Evolutionary conservation across 495 filamentous ascomycete species (phyloP).

Genomic region (Pyronema omphalodes): DNA sequence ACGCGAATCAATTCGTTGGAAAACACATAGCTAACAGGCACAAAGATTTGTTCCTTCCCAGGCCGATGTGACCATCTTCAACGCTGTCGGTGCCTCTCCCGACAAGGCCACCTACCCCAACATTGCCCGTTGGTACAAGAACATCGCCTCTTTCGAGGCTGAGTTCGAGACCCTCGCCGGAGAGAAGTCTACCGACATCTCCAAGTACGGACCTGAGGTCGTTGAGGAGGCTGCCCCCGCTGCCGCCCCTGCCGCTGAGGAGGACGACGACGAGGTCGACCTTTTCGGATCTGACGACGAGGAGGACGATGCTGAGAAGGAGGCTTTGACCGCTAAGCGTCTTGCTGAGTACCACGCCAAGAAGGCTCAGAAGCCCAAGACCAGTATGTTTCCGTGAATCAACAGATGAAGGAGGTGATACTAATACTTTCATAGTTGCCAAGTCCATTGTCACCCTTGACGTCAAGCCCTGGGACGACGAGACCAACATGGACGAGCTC

Average conservation of each 20-base stretch:
- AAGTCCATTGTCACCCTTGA: conserved; percentile 93
- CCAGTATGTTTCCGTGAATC: conserved; percentile 7
- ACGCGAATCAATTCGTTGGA: too few relatives aligned
- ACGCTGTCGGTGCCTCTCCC: conserved; percentile 60
- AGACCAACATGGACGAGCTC: conserved; percentile 39
- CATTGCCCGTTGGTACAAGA: conserved; percentile 95
- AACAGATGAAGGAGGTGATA: background rate
- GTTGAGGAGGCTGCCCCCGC: conserved; percentile 59
- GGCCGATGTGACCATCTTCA: conserved; percentile 89
- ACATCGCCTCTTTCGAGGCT: conserved; percentile 75
- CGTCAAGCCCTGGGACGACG: conserved; percentile 93
- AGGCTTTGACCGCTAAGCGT: conserved; percentile 62
- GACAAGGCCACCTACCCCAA: conserved; percentile 75
- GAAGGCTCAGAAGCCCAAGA: conserved; percentile 38
- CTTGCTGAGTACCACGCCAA: conserved; percentile 90
- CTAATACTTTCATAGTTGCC: conserved; percentile 35
- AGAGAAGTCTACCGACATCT: conserved; percentile 73
- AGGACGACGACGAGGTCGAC: conserved; percentile 70
- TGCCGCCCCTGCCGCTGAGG: conserved; percentile 42
- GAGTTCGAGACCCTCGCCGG: conserved; percentile 84
- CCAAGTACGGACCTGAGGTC: conserved; percentile 77
- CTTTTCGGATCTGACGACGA: conserved; percentile 78
- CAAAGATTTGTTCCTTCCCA: conserved; percentile 66
- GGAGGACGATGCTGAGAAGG: conserved; percentile 82
- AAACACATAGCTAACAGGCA: conserved; percentile 18